Percentiles rank a stretch among this genome's conserved stretches.
Conservation (phyloP, 768 basidiomycete genomes). For the Boletus patriciae region DNA sequence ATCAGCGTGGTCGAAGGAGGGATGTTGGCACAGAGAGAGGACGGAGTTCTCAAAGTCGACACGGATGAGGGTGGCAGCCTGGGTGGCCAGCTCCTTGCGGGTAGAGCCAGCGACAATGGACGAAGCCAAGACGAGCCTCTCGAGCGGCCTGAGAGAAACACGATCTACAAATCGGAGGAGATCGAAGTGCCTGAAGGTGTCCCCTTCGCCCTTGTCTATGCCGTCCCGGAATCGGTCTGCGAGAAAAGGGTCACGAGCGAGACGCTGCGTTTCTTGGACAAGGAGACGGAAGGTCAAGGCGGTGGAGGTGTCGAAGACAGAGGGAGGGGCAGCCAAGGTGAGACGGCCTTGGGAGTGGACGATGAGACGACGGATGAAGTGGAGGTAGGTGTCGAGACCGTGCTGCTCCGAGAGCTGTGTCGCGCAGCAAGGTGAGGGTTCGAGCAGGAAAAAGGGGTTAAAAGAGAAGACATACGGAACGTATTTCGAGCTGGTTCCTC, state of each 20-base stretch:
- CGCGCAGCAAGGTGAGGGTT: conserved; percentile 18
- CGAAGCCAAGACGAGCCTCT: conserved; percentile 73
- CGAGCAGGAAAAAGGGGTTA: conserved; percentile 7
- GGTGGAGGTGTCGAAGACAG: conserved; percentile 71
- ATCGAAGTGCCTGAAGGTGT: conserved; percentile 81
- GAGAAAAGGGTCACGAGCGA: conserved; percentile 86
- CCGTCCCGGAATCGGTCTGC: conserved; percentile 90
- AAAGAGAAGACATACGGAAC: conserved; percentile 65
- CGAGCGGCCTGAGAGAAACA: conserved; percentile 75
- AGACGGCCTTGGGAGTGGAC: conserved; percentile 80
- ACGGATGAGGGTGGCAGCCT: conserved; percentile 68
- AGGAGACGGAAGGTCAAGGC: conserved; percentile 82
- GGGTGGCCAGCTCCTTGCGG: conserved; percentile 54
- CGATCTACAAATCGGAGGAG: conserved; percentile 81
- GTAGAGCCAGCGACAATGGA: conserved; percentile 67
- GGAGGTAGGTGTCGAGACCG: conserved; percentile 94
- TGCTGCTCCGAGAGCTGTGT: conserved; percentile 92
- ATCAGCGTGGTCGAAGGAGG: conserved; percentile 81
- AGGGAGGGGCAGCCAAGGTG: conserved; percentile 54
- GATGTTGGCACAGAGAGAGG: conserved; percentile 71
- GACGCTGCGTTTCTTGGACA: conserved; percentile 83
- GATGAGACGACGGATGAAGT: conserved; percentile 96
- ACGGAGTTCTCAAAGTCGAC: conserved; percentile 79
- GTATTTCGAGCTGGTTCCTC: conserved; percentile 90
- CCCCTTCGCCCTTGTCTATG: conserved; percentile 84